Percentiles rank a stretch among this genome's conserved stretches.
Evolutionary conservation across 805 yeast species (phyloP).

Genomic region (Ogataea paradorogensis): DNA sequence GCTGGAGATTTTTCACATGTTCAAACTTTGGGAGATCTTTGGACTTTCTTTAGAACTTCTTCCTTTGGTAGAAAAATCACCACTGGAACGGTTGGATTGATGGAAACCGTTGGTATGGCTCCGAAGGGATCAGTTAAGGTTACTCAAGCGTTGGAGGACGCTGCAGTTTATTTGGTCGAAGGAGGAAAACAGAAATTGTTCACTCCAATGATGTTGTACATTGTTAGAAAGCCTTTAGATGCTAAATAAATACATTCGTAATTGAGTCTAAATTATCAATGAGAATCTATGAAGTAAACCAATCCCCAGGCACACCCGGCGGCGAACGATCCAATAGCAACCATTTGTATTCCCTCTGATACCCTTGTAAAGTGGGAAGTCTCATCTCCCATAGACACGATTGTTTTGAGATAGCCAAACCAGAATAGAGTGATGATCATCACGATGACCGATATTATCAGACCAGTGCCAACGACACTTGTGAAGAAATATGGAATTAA

Average conservation of each 20-base stretch:
- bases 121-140: constrained; percentile 92
- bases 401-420: constrained; percentile 84
- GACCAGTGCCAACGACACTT: constrained; percentile 69
- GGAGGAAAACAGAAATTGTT: constrained; percentile 90
- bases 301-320: constrained; percentile 96
- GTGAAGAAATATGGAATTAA: constrained; percentile 88
- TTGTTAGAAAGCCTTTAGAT: constrained; percentile 74
- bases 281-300: constrained; percentile 67
- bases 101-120: constrained; percentile 85
- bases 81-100: constrained; percentile 69
- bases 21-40: constrained; percentile 72
- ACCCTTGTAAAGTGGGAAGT: constrained; percentile 59
- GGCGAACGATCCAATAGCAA: constrained; percentile 92
- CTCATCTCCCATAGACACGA: constrained; percentile 79
- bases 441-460: constrained; percentile 67
- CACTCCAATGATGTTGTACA: constrained; percentile 96
- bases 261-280: not conserved
- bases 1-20: constrained; percentile 90
- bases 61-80: constrained; percentile 82
- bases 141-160: constrained; percentile 91
- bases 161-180: constrained; percentile 89
- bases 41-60: constrained; percentile 87
- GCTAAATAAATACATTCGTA: constrained; percentile 7
- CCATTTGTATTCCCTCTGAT: constrained; percentile 86
- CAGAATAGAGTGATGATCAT: constrained; percentile 84